Percentiles rank a stretch among this genome's conserved stretches.
Conservation (phyloP, 192 early-diverging fungal genomes). For the Gaertneriomyces semiglobifer region DNA sequence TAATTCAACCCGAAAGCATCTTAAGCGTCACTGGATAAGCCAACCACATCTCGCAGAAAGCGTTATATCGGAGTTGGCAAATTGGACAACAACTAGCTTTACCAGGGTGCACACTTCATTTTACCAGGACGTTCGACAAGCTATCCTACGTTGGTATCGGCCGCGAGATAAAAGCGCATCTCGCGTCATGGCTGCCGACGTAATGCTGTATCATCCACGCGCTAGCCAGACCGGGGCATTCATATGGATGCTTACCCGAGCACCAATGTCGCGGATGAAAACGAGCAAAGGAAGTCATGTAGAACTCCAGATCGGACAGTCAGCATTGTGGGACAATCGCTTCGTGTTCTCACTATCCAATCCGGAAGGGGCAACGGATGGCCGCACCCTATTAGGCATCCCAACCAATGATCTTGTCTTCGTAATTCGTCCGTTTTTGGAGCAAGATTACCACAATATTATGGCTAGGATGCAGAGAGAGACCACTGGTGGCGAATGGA, state of each 20-base stretch:
- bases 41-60: constrained; percentile 21
- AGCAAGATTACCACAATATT: constrained; percentile 7
- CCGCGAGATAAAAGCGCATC: no score
- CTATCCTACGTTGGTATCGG: no score
- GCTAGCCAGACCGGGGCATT: constrained; percentile 9
- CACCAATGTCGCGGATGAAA: neutral
- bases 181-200: constrained; percentile 1
- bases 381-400: constrained; percentile 11
- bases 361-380: neutral
- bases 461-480: constrained; percentile 4
- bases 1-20: neutral
- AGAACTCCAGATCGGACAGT: constrained; percentile 2
- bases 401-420: neutral
- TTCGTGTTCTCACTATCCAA: constrained; percentile 6
- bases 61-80: constrained; percentile 2
- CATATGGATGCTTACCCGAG: constrained; percentile 17
- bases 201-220: constrained; percentile 9
- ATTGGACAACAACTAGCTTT: constrained; percentile 2
- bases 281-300: neutral
- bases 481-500: neutral
- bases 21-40: constrained; percentile 18
- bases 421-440: constrained; percentile 20
- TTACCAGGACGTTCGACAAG: no score
- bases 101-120: neutral
- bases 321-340: constrained; percentile 23